Evolutionary conservation across 805 yeast species (phyloP), one percentile per base, ranked within the genome.

Genomic region (Cyberlindnera sargentensis): DNA sequence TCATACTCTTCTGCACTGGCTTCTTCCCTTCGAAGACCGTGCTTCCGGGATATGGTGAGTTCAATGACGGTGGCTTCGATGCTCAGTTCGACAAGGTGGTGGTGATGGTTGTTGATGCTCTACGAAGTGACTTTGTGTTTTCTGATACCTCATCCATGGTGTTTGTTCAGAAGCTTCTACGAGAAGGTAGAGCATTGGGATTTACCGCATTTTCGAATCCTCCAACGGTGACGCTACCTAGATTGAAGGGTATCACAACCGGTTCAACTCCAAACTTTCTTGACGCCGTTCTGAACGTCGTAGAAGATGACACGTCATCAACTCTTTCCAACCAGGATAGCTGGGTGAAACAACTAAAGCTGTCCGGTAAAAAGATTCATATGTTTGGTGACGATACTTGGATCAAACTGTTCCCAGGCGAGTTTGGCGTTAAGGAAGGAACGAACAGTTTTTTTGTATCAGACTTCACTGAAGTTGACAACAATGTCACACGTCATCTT

Each of bases 331-430:
- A 73, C 40, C 95, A 84, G 49, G 99, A 93, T 60, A 84, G 93
- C 28, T 89, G 97, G 96, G 60, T 90, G 8, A 70, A 70, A 31
- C 98, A 93, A 57, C 70, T 89, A 36, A 50, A 54, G 33, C 36
- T 49, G 4, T 45, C 57, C 2, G 55, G 51, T 4, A 62, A 62
- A 29, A 68, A 57, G 23, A 67, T 93, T 28, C 84, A 89, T 57
- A 86, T 93, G 75, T 91, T 75, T 66, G 99, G 99, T 30, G 99
- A 93, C 63, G 99, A 93, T 59, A 93, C 99, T 1, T 93, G 99
- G 99, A 63, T 90, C 48, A 90, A 88, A 57, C 69, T 93, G 39
- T 93, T 90, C 52, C 96, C 96, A 0, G 67, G 68, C 45, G 71
- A 71, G 50, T 90, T 91, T 89, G 68, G 70, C 23, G 68, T 73